A percentile compares a stretch with the other conserved stretches of the same genome.
These are phyloP conservation scores for Piper betle DNA, from an alignment of 164 flowering plant species.

Conservation along the genomic window DNA sequence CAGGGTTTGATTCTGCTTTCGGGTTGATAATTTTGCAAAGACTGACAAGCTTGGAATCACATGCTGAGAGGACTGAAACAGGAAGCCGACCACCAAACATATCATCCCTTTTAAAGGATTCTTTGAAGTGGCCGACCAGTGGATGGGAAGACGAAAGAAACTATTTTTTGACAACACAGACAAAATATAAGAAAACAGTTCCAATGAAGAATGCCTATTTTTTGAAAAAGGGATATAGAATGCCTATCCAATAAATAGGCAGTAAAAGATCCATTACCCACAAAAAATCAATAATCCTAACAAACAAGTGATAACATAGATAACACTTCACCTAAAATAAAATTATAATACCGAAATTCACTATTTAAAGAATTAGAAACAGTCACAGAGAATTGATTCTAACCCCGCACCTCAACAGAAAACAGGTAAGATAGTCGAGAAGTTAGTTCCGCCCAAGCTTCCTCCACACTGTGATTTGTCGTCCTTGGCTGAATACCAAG, in stretches of 20 bases:
- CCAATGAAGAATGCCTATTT: no score
- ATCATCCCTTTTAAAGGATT: conserved; percentile 46
- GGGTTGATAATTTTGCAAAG: conserved; percentile 59
- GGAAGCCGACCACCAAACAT: conserved; percentile 42
- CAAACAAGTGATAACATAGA: not conserved
- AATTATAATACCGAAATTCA: not conserved
- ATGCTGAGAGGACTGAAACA: conserved; percentile 42
- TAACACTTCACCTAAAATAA: not conserved
- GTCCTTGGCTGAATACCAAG: conserved; percentile 39
- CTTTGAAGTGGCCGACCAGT: conserved; percentile 68
- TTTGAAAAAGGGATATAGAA: no score
- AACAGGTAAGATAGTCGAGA: conserved; percentile 53
- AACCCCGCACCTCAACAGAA: conserved; percentile 57
- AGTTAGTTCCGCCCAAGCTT: conserved; percentile 49
- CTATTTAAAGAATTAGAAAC: not conserved
- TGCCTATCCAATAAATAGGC: no score
- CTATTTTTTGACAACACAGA: conserved; percentile 18
- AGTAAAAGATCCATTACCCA: not conserved
- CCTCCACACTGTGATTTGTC: conserved; percentile 23
- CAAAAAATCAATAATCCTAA: not conserved
- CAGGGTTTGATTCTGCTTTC: conserved; percentile 47
- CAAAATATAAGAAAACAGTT: not conserved
- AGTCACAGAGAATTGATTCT: not conserved
- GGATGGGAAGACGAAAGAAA: conserved; percentile 56
- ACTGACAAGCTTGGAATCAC: conserved; percentile 46